These are phyloP conservation scores for Annulohypoxylon truncatum DNA, from an alignment of 2,329 filamentous ascomycete genomes.

Conservation along the genomic window DNA sequence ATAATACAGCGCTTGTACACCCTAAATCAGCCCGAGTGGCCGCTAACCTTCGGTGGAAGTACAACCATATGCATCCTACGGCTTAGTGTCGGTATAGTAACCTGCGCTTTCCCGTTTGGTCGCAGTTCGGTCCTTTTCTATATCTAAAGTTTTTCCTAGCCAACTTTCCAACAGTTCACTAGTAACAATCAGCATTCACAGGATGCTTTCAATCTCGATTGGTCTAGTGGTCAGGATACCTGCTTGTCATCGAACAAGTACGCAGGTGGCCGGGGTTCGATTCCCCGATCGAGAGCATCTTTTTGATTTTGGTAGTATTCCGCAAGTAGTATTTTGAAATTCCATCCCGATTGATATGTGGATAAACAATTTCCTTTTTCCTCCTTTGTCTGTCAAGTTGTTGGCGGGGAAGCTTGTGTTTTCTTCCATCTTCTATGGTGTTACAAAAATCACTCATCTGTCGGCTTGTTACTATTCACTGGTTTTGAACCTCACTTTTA, in stretches of 20 bases:
- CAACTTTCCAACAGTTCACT: slow-evolving; percentile 1
- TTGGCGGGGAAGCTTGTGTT: too few relatives aligned
- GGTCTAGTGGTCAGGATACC: slow-evolving; percentile 43
- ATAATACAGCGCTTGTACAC: background rate
- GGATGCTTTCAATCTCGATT: slow-evolving; percentile 33
- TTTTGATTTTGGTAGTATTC: too few relatives aligned
- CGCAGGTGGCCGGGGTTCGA: slow-evolving; percentile 51
- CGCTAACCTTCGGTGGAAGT: background rate
- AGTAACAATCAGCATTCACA: slow-evolving; percentile 13
- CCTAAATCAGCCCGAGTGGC: background rate
- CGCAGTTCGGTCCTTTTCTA: background rate
- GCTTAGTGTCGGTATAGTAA: background rate
- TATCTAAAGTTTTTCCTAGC: background rate
- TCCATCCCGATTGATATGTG: background rate
- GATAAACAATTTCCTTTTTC: background rate
- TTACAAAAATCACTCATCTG: background rate
- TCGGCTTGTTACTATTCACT: background rate
- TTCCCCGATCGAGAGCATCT: slow-evolving; percentile 53
- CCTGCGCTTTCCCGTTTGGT: background rate
- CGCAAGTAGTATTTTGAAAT: too few relatives aligned
- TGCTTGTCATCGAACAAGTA: slow-evolving; percentile 35
- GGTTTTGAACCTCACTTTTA: too few relatives aligned
- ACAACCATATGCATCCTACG: background rate
- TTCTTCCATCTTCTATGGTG: background rate
- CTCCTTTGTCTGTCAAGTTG: too few relatives aligned